Conservation (phyloP, 2,329 filamentous ascomycete species). For the Diaporthe australafricana region DNA sequence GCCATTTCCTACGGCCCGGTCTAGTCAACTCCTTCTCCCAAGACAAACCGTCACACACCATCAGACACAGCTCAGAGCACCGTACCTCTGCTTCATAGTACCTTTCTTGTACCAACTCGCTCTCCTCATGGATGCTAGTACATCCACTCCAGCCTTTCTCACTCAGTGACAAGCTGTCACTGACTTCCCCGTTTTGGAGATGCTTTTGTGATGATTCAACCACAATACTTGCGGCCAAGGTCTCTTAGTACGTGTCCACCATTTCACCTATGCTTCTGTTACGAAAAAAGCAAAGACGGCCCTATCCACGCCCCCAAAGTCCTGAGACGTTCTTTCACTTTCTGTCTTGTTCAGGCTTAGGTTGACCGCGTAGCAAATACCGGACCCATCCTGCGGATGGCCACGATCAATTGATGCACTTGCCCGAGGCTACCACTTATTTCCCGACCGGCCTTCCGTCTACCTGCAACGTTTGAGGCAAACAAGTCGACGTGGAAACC, state of each 20-base stretch:
- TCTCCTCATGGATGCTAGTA: neutral
- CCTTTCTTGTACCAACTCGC: slow-evolving; percentile 19
- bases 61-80: slow-evolving; percentile 6
- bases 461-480: slow-evolving; percentile 35
- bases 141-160: slow-evolving; percentile 16
- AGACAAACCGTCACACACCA: slow-evolving; percentile 14
- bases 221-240: slow-evolving; percentile 4
- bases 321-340: slow-evolving; percentile 3
- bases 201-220: slow-evolving; percentile 15
- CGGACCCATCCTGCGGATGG: slow-evolving; percentile 26
- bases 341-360: slow-evolving; percentile 30
- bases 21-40: slow-evolving; percentile 10
- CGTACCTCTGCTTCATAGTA: slow-evolving; percentile 24
- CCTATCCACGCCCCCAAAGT: neutral
- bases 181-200: slow-evolving; percentile 32
- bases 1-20: slow-evolving; percentile 29
- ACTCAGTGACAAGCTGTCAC: slow-evolving; percentile 16
- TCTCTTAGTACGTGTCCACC: slow-evolving; percentile 5
- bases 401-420: slow-evolving; percentile 32
- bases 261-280: slow-evolving; percentile 14
- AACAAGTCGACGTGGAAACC: slow-evolving; percentile 28
- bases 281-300: slow-evolving; percentile 25
- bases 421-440: slow-evolving; percentile 34
- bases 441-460: slow-evolving; percentile 33
- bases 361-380: slow-evolving; percentile 35